Conservation (phyloP, 257 asterid genomes). For the Penstemon barbatus region DNA sequence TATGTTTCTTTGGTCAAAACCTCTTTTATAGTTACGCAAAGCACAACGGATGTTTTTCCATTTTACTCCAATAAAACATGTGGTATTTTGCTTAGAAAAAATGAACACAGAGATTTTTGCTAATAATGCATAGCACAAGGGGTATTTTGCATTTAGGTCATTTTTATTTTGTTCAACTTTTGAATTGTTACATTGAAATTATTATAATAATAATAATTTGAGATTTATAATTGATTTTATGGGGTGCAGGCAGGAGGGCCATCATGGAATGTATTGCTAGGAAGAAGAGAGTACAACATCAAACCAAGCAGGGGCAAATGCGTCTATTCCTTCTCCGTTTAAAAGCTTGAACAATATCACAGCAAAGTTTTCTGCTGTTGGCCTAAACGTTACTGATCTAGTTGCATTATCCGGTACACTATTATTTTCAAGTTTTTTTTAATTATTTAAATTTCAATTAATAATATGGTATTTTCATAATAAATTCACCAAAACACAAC, state of each 20-base stretch:
- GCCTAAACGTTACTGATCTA: slow-evolving; percentile 48
- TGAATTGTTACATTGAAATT: no score
- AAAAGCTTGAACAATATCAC: slow-evolving; percentile 52
- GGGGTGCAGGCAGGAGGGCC: slow-evolving; percentile 63
- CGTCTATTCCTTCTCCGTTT: slow-evolving; percentile 53
- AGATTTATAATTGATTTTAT: background rate
- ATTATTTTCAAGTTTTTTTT: background rate
- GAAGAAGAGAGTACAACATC: slow-evolving; percentile 70
- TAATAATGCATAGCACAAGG: no score
- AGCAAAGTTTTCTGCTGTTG: slow-evolving; percentile 54
- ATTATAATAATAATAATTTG: no score
- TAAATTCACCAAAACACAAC: no score
- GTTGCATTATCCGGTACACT: slow-evolving; percentile 66
- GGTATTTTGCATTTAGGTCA: no score
- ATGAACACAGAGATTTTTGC: no score
- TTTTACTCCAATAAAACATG: no score
- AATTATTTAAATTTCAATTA: background rate
- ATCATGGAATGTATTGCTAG: slow-evolving; percentile 57
- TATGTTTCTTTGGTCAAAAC: slow-evolving; percentile 27
- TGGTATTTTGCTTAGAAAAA: no score
- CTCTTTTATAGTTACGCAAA: no score
- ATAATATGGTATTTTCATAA: no score
- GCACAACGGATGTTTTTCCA: no score
- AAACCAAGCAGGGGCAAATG: slow-evolving; percentile 56
- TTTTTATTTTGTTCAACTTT: no score